Evolutionary conservation across 2,329 filamentous ascomycete species (phyloP), one percentile per base, ranked within the genome.

Genomic region (Cercospora sp.): DNA sequence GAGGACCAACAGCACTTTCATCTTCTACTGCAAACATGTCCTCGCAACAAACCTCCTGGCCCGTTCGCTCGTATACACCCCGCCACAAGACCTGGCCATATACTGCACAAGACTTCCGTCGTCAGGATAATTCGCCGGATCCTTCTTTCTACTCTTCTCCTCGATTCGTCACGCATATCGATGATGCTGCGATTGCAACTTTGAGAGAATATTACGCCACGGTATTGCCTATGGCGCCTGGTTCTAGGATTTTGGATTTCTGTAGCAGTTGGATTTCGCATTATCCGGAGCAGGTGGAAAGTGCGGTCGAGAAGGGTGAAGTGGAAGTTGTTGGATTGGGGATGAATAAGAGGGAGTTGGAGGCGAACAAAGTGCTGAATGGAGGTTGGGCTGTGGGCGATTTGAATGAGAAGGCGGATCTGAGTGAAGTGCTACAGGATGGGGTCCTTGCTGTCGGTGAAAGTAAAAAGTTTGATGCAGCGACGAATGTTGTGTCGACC

Each of bases 131-230:
- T 16, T 75, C 72, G 3, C 31, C 72, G 7, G 81, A 82, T 67
- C 33, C 71, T 1, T 60, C 71, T 3, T 83, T 83, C 72, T 83
- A 82, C 73, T 72, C 70, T 30, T 71, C 77, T 18, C 81, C 84
- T 1, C 80, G 84, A 16, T 83, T 85, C 69, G 84, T 86, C 1
- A 84, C 84, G 10, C 85, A 86, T 67, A 86, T 86, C 71, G 84
- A 86, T 70, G 82, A 84, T 51, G 77, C 79, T 5, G 83, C 84
- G 0, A 84, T 86, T 61, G 73, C 74, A 3, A 75, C 78, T 0
- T 72, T 87, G 1, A 76, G 79, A 26, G 68, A 74, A 2, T 86
- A 87, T 75, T 86, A 86, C 72, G 75, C 75, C n/a, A 69, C 70
- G 0, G 77, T 77, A 1, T 75, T 87, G 3, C 83, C 83, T 0